Evolutionary conservation across 345 rosid species (phyloP).

Genomic region (Citrus glauca): DNA sequence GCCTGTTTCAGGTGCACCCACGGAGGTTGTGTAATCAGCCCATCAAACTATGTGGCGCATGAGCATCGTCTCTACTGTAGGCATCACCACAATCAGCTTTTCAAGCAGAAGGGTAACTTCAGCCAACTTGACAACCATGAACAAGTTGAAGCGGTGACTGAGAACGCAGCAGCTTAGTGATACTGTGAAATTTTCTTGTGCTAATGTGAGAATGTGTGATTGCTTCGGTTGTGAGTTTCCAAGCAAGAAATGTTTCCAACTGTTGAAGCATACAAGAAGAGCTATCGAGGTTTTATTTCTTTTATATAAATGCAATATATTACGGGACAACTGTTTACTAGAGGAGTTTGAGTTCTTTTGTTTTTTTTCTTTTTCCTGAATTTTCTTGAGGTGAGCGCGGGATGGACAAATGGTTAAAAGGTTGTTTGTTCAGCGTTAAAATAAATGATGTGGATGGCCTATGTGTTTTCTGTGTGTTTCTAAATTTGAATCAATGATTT

Average conservation of each 20-base stretch:
- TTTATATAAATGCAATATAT: slow-evolving; percentile 2
- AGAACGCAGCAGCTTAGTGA: slow-evolving; percentile 24
- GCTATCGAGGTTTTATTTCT: background rate
- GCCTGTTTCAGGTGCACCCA: slow-evolving; percentile 71
- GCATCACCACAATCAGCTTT: slow-evolving; percentile 72
- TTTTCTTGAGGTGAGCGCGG: slow-evolving; percentile 17
- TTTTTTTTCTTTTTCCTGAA: background rate
- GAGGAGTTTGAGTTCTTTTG: slow-evolving; percentile 5
- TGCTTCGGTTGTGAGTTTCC: slow-evolving; percentile 6
- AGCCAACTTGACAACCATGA: slow-evolving; percentile 55
- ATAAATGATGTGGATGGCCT: slow-evolving; percentile 17
- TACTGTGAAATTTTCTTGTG: background rate
- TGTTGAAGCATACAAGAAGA: slow-evolving; percentile 13
- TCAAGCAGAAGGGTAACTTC: slow-evolving; percentile 68
- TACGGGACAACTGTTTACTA: slow-evolving; percentile 3
- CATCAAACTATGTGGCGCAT: slow-evolving; percentile 61
- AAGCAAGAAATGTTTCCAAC: slow-evolving; percentile 4
- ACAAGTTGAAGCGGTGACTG: slow-evolving; percentile 23
- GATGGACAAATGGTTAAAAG: slow-evolving; percentile 1
- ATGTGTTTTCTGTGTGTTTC: slow-evolving; percentile 3
- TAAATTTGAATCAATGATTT: slow-evolving; percentile 17
- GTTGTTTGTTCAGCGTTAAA: slow-evolving; percentile 13
- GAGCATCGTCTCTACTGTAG: slow-evolving; percentile 62
- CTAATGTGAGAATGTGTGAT: background rate
- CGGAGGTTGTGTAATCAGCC: slow-evolving; percentile 70